Percentiles rank a stretch among this genome's conserved stretches.
phyloP scores from a whole-genome alignment of 345 rosid species.

The Stellera chamaejasme region DNA sequence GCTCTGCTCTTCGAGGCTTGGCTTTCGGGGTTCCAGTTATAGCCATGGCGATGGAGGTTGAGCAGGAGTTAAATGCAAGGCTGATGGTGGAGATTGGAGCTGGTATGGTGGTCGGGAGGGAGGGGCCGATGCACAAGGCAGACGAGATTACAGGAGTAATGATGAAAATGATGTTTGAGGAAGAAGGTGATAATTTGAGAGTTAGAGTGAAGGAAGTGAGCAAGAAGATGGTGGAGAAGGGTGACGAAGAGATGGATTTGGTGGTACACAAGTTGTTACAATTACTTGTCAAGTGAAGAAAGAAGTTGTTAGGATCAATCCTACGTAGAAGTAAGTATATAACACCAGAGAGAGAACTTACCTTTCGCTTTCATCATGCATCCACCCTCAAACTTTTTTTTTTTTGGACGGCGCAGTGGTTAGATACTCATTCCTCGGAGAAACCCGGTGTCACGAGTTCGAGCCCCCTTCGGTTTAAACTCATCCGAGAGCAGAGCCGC shows the following conservation, averaged over 20 bases:
- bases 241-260: conserved; percentile 18
- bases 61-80: conserved; percentile 24
- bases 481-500: no score
- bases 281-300: conserved; percentile 6
- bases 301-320: no score
- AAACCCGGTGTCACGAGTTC: no score
- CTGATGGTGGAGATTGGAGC: conserved; percentile 24
- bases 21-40: conserved; percentile 27
- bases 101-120: conserved; percentile 19
- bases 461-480: no score
- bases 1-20: conserved; percentile 22
- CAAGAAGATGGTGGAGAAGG: conserved; percentile 14
- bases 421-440: no score
- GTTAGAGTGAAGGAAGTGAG: conserved; percentile 21
- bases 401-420: no score
- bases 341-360: no score
- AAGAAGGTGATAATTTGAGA: conserved; percentile 13
- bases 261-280: conserved; percentile 16
- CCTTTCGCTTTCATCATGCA: no score
- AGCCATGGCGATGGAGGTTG: conserved; percentile 26
- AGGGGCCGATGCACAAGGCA: conserved; percentile 7
- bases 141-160: conserved; percentile 15
- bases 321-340: no score
- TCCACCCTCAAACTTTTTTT: no score
- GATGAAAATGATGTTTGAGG: conserved; percentile 14